phyloP scores from a whole-genome alignment of 345 rosid genomes.

The Brassica rapa region DNA sequence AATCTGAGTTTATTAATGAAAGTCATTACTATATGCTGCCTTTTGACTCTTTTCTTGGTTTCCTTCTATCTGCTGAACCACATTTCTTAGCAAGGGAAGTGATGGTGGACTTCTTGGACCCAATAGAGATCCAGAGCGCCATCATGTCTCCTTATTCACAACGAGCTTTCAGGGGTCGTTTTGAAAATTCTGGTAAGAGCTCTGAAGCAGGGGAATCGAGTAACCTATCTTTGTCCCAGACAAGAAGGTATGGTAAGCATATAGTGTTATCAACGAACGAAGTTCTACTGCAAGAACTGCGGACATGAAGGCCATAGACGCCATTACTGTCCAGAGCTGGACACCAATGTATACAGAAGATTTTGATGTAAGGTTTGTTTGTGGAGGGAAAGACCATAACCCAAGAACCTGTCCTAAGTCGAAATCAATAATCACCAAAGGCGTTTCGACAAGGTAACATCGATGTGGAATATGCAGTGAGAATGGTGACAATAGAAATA shows the following conservation, averaged over 20 bases:
- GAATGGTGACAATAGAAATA: constrained; percentile 75
- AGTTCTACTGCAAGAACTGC: constrained; percentile 72
- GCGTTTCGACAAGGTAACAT: constrained; percentile 34
- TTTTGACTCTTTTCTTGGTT: constrained; percentile 3
- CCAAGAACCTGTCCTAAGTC: constrained; percentile 67
- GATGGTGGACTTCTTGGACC: constrained; percentile 74
- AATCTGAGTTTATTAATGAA: constrained; percentile 3
- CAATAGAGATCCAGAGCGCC: constrained; percentile 51
- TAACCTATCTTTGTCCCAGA: constrained; percentile 44
- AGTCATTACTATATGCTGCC: constrained; percentile 12
- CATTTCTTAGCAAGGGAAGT: constrained; percentile 39
- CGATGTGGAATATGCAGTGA: constrained; percentile 56
- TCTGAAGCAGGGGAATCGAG: constrained; percentile 50
- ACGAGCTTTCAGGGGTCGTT: constrained; percentile 39
- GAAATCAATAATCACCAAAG: constrained; percentile 33
- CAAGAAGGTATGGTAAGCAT: constrained; percentile 39
- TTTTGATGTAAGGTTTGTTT: constrained; percentile 62
- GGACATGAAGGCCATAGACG: constrained; percentile 39
- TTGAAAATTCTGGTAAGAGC: constrained; percentile 46
- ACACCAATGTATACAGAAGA: constrained; percentile 35
- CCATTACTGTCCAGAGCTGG: no score
- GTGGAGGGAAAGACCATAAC: constrained; percentile 77
- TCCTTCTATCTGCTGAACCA: not conserved
- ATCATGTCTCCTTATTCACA: constrained; percentile 44
- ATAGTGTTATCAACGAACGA: constrained; percentile 17